A percentile compares a stretch with the other conserved stretches of the same genome.
Evolutionary conservation across 148 eudicot species (phyloP).

Genomic region (Diospyros kaki): DNA sequence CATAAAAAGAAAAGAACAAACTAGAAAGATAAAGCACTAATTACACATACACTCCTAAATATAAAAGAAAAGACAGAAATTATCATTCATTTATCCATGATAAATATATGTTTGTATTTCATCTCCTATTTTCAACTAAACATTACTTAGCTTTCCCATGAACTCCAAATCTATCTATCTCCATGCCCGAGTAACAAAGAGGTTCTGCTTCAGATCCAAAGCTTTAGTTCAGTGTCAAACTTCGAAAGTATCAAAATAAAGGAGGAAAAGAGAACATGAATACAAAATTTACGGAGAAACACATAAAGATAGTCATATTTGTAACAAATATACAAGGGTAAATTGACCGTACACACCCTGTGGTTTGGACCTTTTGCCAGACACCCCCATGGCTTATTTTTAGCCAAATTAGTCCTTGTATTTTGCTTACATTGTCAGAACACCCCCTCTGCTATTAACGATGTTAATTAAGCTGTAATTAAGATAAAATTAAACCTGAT

Average conservation of each 20-base stretch:
- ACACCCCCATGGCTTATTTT: too few species aligned
- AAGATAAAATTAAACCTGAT: too few species aligned
- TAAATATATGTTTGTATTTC: background rate
- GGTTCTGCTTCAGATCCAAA: background rate
- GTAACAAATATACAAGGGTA: too few species aligned
- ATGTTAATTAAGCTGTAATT: too few species aligned
- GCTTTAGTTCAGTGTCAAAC: background rate
- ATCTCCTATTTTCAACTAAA: background rate
- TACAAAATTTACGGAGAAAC: background rate
- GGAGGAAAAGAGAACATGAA: constrained; percentile 8
- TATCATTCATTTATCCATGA: background rate
- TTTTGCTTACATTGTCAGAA: too few species aligned
- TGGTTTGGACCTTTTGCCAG: too few species aligned
- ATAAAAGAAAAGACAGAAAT: background rate
- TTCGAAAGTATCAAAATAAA: background rate
- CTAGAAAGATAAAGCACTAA: background rate
- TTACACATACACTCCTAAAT: background rate
- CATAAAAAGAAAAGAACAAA: background rate
- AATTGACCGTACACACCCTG: too few species aligned
- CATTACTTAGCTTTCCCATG: background rate
- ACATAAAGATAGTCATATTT: background rate
- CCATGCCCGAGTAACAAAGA: background rate
- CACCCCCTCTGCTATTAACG: too few species aligned
- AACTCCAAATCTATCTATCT: background rate
- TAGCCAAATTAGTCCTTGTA: too few species aligned